phyloP scores from a whole-genome alignment of 1,284 basidiomycete genomes.

The Apiotrichum brassicae region DNA sequence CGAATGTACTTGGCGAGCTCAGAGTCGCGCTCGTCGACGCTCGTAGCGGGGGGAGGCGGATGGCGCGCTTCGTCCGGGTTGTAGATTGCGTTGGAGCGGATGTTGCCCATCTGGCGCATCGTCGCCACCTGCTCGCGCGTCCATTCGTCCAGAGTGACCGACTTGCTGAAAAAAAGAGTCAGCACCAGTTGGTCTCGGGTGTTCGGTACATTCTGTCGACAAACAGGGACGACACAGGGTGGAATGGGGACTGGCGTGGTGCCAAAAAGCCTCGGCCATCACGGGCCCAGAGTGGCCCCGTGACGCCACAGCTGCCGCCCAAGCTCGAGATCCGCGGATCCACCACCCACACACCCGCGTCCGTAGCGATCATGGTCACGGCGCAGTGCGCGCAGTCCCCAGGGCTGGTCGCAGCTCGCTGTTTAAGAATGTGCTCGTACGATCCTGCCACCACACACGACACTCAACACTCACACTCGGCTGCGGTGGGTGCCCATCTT shows the following conservation, averaged over 20 bases:
- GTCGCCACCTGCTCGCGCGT: slow-evolving; percentile 40
- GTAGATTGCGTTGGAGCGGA: slow-evolving; percentile 35
- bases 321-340: no score
- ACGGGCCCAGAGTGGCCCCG: no score
- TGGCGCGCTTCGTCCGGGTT: slow-evolving; percentile 41
- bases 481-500: slow-evolving; percentile 46
- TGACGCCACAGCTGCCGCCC: no score
- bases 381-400: no score
- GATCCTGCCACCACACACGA: background rate
- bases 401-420: no score
- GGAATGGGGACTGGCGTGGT: background rate
- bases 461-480: slow-evolving; percentile 33
- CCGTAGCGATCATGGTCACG: no score
- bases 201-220: no score
- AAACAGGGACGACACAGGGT: background rate
- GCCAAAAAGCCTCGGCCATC: no score
- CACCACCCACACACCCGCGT: no score
- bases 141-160: slow-evolving; percentile 46
- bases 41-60: slow-evolving; percentile 35
- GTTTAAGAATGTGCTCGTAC: no score
- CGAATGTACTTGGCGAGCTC: slow-evolving; percentile 45
- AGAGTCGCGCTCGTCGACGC: slow-evolving; percentile 38
- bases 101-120: slow-evolving; percentile 41
- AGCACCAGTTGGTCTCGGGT: no score
- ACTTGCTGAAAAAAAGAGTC: slow-evolving; percentile 33